Percentiles rank a stretch among this genome's conserved stretches.
Conservation (phyloP, 2,329 filamentous ascomycete species). For the Lasiodiplodia citricola region DNA sequence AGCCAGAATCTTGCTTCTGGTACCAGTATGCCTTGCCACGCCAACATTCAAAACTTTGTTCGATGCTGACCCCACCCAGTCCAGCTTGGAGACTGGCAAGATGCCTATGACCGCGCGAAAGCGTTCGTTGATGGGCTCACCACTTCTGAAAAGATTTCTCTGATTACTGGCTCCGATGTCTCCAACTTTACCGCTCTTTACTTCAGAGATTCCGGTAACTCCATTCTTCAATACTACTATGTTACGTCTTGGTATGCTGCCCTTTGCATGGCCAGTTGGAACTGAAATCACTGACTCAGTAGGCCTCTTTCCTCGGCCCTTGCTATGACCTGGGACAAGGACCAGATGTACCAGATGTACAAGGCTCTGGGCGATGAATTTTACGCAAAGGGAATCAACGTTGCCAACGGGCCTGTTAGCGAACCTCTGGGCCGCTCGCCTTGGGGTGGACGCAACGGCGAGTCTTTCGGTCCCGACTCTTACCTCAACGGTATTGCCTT, state of each 20-base stretch:
- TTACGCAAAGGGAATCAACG: constrained; percentile 22
- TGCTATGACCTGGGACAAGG: constrained; percentile 26
- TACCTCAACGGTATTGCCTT: constrained; percentile 26
- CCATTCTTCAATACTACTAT: constrained; percentile 24
- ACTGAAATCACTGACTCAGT: background rate
- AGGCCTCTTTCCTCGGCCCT: constrained; percentile 22
- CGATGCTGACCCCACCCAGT: background rate
- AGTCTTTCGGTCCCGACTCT: constrained; percentile 14
- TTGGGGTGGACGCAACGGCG: constrained; percentile 25
- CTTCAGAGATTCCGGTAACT: constrained; percentile 25
- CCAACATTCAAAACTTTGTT: background rate
- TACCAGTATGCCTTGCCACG: background rate
- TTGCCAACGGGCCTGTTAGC: constrained; percentile 24
- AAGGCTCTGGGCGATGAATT: constrained; percentile 23
- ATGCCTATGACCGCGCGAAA: constrained; percentile 17
- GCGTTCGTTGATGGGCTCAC: constrained; percentile 23
- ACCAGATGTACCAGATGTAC: constrained; percentile 17
- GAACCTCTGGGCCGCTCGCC: constrained; percentile 24
- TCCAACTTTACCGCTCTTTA: constrained; percentile 26
- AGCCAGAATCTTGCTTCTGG: constrained; percentile 19
- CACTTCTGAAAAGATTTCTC: constrained; percentile 14
- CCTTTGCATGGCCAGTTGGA: too few relatives aligned
- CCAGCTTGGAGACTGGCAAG: constrained; percentile 26
- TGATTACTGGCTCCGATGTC: constrained; percentile 22
- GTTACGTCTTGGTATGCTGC: constrained; percentile 13